Percentiles rank a stretch among this genome's conserved stretches.
These are phyloP conservation scores for Phoma sp. DNA, from an alignment of 2,329 filamentous ascomycete species.

Conservation along the genomic window DNA sequence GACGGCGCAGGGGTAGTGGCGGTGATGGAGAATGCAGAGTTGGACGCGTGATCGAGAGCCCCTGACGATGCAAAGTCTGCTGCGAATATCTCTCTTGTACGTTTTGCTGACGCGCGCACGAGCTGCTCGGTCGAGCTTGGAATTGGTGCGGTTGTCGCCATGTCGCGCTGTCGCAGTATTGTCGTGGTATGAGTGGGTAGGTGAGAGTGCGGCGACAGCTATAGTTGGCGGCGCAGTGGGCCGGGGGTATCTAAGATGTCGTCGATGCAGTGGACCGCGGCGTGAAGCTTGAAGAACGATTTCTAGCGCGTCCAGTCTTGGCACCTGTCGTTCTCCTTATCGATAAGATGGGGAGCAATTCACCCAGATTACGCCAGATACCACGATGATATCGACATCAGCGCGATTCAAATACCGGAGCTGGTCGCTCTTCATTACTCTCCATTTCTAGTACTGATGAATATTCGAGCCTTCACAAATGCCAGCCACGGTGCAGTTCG, in stretches of 20 bases:
- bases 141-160: slow-evolving; percentile 31
- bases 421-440: too few species aligned
- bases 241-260: not conserved
- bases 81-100: slow-evolving; percentile 62
- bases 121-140: slow-evolving; percentile 35
- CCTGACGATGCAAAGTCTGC: slow-evolving; percentile 58
- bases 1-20: slow-evolving; percentile 55
- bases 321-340: slow-evolving; percentile 10
- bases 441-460: too few species aligned
- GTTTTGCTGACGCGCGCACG: slow-evolving; percentile 58
- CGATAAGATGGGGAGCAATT: not conserved
- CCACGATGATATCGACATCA: slow-evolving; percentile 3
- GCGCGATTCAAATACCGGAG: not conserved
- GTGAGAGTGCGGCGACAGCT: not conserved
- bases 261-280: not conserved
- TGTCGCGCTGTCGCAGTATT: not conserved
- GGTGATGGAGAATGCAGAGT: slow-evolving; percentile 51
- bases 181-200: too few species aligned
- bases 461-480: too few species aligned
- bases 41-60: slow-evolving; percentile 52
- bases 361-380: not conserved
- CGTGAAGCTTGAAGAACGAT: slow-evolving; percentile 16
- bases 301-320: slow-evolving; percentile 22
- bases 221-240: not conserved
- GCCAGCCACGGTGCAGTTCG: too few species aligned